phyloP scores from a whole-genome alignment of 1,139 yeast species.

The Pichia sp. region DNA sequence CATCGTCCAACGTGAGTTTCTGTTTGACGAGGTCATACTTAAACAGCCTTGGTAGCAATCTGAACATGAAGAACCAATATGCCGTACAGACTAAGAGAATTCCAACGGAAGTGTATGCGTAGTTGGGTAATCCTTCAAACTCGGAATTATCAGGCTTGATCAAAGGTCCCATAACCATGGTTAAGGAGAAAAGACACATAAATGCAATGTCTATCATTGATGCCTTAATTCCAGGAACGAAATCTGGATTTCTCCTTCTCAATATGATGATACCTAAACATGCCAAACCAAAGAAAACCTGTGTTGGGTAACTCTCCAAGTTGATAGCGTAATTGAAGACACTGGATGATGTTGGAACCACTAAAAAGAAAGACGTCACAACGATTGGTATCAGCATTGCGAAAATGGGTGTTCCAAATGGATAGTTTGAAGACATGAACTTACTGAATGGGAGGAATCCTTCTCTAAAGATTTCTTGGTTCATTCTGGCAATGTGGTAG shows the following conservation, averaged over 20 bases:
- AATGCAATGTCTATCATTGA: conserved; percentile 34
- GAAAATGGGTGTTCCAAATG: conserved; percentile 48
- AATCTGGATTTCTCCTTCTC: conserved; percentile 36
- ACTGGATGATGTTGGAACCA: conserved; percentile 30
- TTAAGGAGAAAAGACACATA: conserved; percentile 33
- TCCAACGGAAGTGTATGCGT: conserved; percentile 24
- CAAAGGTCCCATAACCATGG: conserved; percentile 41
- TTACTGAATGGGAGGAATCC: conserved; percentile 50
- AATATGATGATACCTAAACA: conserved; percentile 45
- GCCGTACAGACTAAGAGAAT: conserved; percentile 30
- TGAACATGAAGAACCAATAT: conserved; percentile 44
- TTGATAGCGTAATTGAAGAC: conserved; percentile 47
- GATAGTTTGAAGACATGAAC: conserved; percentile 51
- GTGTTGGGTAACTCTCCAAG: conserved; percentile 49
- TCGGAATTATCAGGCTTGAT: conserved; percentile 28
- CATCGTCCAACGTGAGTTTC: conserved; percentile 38
- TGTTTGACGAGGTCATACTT: conserved; percentile 34
- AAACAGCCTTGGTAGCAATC: conserved; percentile 35
- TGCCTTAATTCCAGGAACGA: conserved; percentile 43
- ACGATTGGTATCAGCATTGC: conserved; percentile 30
- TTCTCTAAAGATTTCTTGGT: conserved; percentile 55
- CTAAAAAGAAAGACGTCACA: conserved; percentile 26
- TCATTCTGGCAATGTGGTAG: conserved; percentile 51
- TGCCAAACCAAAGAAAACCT: conserved; percentile 40
- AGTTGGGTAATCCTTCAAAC: conserved; percentile 33